These are phyloP conservation scores for Corniculantispora saksenae DNA, from an alignment of 2,329 filamentous ascomycete genomes.

Conservation along the genomic window DNA sequence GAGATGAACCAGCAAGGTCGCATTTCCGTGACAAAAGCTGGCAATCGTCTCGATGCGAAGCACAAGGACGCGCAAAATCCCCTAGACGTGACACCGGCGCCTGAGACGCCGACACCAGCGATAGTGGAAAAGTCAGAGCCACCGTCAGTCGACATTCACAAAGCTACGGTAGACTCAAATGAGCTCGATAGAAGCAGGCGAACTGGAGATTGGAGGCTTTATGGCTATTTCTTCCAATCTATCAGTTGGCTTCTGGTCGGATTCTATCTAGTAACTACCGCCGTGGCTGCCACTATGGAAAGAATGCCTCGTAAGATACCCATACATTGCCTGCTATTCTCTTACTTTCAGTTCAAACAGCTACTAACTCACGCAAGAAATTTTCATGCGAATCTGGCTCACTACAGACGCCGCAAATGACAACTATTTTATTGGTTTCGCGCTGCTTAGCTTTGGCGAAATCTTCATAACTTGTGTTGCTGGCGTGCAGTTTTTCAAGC, in stretches of 20 bases:
- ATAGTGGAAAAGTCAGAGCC: too few species aligned
- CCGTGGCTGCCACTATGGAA: background rate
- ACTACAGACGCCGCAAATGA: slow-evolving; percentile 16
- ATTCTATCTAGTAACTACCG: background rate
- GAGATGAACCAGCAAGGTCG: too few species aligned
- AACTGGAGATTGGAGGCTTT: background rate
- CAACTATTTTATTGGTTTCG: slow-evolving; percentile 16
- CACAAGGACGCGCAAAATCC: too few species aligned
- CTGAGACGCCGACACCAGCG: too few species aligned
- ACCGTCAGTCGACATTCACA: background rate
- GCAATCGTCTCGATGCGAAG: too few species aligned
- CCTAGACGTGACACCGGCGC: too few species aligned
- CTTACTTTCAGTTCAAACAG: too few species aligned
- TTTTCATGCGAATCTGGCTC: slow-evolving; percentile 19
- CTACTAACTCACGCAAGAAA: too few species aligned
- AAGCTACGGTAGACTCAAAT: background rate
- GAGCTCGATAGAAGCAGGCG: background rate
- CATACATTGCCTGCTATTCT: too few species aligned
- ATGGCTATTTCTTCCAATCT: background rate
- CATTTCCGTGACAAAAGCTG: too few species aligned
- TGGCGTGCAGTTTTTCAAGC: slow-evolving; percentile 4
- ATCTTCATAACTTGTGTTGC: background rate
- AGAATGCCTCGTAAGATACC: slow-evolving; percentile 12
- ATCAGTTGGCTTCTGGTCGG: background rate
- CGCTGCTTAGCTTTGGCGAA: background rate